Evolutionary conservation across 2,329 filamentous ascomycete genomes (phyloP).

Genomic region (Colletotrichum sp.): DNA sequence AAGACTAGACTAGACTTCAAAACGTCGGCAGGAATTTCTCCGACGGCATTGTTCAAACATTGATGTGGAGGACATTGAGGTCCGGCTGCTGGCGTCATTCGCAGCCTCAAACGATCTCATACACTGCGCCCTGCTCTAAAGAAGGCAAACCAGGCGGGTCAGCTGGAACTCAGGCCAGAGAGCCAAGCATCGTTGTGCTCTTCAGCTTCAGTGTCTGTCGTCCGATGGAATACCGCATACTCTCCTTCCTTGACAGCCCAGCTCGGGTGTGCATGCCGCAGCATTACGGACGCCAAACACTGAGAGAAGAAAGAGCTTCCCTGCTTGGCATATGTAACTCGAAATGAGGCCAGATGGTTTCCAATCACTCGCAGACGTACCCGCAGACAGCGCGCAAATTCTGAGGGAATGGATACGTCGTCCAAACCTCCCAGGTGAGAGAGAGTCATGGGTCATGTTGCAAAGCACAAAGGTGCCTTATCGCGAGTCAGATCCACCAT

Average conservation of each 20-base stretch:
- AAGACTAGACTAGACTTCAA: background rate
- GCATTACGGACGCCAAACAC: background rate
- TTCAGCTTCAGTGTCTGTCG: background rate
- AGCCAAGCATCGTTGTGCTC: background rate
- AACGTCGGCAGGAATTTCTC: background rate
- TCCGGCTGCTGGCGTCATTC: background rate
- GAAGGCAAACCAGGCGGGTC: background rate
- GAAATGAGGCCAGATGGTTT: background rate
- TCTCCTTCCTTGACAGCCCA: slow-evolving; percentile 1
- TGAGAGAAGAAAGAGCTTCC: background rate
- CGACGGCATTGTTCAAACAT: background rate
- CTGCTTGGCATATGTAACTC: background rate
- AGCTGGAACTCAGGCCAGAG: background rate
- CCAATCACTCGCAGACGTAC: background rate
- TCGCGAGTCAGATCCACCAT: slow-evolving; percentile 15
- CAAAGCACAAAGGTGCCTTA: slow-evolving; percentile 12
- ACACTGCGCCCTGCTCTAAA: background rate
- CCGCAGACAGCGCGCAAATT: background rate
- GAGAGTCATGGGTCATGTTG: slow-evolving; percentile 11
- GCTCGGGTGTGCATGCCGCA: background rate
- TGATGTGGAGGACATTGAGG: background rate
- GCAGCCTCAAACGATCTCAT: background rate
- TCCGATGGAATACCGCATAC: background rate
- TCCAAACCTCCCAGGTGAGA: background rate
- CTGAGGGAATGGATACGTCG: background rate